Evolutionary conservation across 2,329 filamentous ascomycete genomes (phyloP), one percentile per base, ranked within the genome.

Genomic region (Cercospora berteroae): DNA sequence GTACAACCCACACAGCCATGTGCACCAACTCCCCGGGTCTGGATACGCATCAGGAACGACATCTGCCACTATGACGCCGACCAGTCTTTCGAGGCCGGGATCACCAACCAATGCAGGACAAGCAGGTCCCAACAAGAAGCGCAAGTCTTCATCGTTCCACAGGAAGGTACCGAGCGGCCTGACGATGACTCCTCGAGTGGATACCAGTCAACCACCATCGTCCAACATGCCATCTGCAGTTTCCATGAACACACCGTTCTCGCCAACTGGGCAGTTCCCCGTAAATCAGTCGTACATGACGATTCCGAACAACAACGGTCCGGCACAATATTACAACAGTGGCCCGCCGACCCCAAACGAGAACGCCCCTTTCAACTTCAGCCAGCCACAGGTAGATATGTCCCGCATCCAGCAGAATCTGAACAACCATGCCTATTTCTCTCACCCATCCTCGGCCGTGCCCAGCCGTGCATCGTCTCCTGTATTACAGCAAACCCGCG

Each of bases 401-500:
- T 71, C 67, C 10, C 73, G 67, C n/a, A 67, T 71, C 55, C 67
- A 70, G 50, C 66, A 70, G 65, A 71, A 71, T 12, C 70, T 73
- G 50, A 68, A 70, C 65, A 71, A 71, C 16, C 70, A 73, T 55
- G 74, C 74, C 16, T 75, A 75, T 68, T 76, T 75, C 69, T 75
- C 73, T 18, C 74, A 76, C 70, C 74, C 74, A 16, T 75, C 73
- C 1, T 75, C 73, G 23, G 73, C 73, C 16, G 74, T 76, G 4
- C 74, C 89, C 4, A 96, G 92, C 77, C 88, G 93, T 62, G 90
- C 90, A n/a, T 86, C 89, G 0, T 94, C 90, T 71, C 93, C 93
- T 1, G 87, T 81, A 63, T 81, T 76, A 39, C 73, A 74, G 50
- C 71, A 71, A 27, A 71, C 69, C 27, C 69, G 76, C 20, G 74